These are phyloP conservation scores for Danielozyma ontarioensis DNA, from an alignment of 805 yeast species.

Conservation along the genomic window DNA sequence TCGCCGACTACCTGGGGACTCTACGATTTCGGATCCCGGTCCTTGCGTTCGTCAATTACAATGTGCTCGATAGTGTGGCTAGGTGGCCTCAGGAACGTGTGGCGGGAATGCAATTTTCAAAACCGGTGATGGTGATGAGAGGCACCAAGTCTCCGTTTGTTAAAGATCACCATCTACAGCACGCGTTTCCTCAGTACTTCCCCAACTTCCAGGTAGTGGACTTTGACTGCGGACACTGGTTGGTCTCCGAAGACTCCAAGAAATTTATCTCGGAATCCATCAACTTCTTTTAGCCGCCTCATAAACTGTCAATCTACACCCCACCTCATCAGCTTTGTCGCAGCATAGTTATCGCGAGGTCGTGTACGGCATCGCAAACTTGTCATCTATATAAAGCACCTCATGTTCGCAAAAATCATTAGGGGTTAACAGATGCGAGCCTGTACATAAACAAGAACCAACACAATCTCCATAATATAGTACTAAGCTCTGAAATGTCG, in stretches of 20 bases:
- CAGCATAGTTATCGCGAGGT: too few species aligned
- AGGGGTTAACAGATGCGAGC: too few species aligned
- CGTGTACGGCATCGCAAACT: too few species aligned
- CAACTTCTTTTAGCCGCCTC: too few species aligned
- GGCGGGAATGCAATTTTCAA: conserved; percentile 15
- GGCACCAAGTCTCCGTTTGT: conserved; percentile 42
- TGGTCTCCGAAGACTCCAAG: conserved; percentile 36
- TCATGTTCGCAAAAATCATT: too few species aligned
- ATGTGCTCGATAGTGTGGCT: conserved; percentile 6
- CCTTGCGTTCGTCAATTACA: conserved; percentile 8
- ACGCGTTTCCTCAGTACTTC: conserved; percentile 22
- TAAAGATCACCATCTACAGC: conserved; percentile 16
- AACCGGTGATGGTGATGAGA: conserved; percentile 39
- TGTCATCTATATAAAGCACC: too few species aligned
- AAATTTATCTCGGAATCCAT: conserved; percentile 13
- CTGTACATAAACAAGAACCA: too few species aligned
- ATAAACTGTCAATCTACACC: too few species aligned
- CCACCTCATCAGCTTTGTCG: too few species aligned
- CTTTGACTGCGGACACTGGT: conserved; percentile 33
- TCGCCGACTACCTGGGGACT: conserved; percentile 26
- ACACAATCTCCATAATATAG: too few species aligned
- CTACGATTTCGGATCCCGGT: conserved; percentile 10
- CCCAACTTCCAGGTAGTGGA: conserved; percentile 11
- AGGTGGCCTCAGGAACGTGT: conserved; percentile 13
- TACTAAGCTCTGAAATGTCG: too few species aligned